Conservation (phyloP, 1,284 basidiomycete genomes). For the Tylopilus sp. region DNA sequence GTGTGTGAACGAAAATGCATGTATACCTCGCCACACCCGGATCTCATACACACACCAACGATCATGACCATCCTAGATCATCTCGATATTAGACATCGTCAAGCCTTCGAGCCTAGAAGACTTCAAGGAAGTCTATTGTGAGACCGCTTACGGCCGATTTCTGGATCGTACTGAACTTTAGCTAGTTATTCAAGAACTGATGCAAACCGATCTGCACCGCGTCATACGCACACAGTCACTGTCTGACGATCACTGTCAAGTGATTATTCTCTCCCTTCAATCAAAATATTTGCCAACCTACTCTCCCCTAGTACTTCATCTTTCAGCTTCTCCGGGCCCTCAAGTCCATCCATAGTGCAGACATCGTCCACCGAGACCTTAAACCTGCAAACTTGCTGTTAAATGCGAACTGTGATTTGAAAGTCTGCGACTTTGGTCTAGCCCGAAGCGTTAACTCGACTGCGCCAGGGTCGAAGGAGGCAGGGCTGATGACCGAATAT, state of each 20-base stretch:
- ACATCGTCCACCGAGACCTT: constrained; percentile 78
- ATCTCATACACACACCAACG: not conserved
- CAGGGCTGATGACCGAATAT: constrained; percentile 80
- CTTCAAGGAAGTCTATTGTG: constrained; percentile 84
- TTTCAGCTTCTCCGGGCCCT: constrained; percentile 79
- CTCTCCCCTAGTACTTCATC: constrained; percentile 54
- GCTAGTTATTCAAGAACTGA: constrained; percentile 82
- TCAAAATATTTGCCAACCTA: constrained; percentile 8
- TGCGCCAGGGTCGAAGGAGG: constrained; percentile 58
- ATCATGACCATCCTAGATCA: constrained; percentile 49
- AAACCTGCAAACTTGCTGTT: constrained; percentile 80
- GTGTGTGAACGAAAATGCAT: constrained; percentile 76
- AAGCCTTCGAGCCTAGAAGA: constrained; percentile 70
- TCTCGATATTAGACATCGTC: constrained; percentile 84
- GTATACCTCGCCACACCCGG: constrained; percentile 17
- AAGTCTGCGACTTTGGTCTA: constrained; percentile 83
- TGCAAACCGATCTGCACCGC: constrained; percentile 89
- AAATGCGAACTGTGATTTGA: constrained; percentile 85
- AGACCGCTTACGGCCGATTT: constrained; percentile 18
- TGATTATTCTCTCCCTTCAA: constrained; percentile 26
- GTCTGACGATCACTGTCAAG: constrained; percentile 87
- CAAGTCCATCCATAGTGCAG: constrained; percentile 79
- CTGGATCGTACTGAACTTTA: constrained; percentile 5
- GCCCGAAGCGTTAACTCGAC: constrained; percentile 68
- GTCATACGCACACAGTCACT: constrained; percentile 87